phyloP scores from a whole-genome alignment of 2,329 filamentous ascomycete genomes.

The Aspergillus floridensis region DNA sequence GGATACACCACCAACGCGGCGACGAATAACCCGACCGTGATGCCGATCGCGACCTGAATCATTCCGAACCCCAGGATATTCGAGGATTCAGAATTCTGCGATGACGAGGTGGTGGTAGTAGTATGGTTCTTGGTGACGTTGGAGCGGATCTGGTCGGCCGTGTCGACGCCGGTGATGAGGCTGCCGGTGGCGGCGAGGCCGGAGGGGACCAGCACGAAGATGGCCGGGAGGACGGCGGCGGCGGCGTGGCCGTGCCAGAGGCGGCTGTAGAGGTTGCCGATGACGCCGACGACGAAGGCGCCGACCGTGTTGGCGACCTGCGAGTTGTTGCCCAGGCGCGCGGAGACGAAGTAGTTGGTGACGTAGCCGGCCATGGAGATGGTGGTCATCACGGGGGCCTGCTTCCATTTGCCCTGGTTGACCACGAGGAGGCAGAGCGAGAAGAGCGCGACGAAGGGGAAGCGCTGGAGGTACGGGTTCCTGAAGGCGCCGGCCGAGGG shows the following conservation, averaged over 20 bases:
- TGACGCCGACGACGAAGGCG: conserved; percentile 71
- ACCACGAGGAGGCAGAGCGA: conserved; percentile 71
- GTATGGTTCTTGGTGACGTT: conserved; percentile 23
- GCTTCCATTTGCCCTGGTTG: conserved; percentile 76
- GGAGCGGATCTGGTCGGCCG: conserved; percentile 52
- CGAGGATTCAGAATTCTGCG: conserved; percentile 32
- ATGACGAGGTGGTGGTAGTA: not conserved
- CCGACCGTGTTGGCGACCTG: conserved; percentile 75
- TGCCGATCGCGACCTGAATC: conserved; percentile 49
- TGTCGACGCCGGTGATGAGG: conserved; percentile 56
- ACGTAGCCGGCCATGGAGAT: conserved; percentile 72
- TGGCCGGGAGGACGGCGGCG: conserved; percentile 78
- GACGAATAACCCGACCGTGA: conserved; percentile 48
- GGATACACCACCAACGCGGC: conserved; percentile 49
- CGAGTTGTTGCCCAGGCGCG: conserved; percentile 60
- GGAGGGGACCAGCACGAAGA: conserved; percentile 67
- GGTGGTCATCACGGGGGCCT: conserved; percentile 70
- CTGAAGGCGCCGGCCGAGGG: conserved; percentile 28
- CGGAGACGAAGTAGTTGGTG: conserved; percentile 69
- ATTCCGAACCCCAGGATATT: conserved; percentile 48
- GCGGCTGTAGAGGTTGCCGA: conserved; percentile 75
- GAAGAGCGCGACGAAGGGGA: conserved; percentile 70
- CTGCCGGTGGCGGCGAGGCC: conserved; percentile 57
- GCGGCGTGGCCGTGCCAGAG: conserved; percentile 72
- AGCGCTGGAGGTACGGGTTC: conserved; percentile 50